phyloP scores from a whole-genome alignment of 2,329 filamentous ascomycete genomes.

The Dactylellina sp. region DNA sequence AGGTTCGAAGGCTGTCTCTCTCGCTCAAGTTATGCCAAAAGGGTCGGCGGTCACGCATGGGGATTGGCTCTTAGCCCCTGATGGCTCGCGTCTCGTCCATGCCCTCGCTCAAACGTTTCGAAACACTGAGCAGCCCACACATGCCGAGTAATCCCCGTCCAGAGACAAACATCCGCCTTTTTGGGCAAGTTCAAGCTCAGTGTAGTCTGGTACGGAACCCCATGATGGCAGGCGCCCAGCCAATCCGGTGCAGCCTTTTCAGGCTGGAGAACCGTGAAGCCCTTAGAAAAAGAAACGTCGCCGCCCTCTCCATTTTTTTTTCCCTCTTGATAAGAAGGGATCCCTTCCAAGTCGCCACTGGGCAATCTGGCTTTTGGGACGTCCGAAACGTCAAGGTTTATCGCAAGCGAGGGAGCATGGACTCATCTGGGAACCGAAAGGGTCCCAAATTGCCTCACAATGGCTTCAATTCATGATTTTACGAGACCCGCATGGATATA shows the following conservation, averaged over 20 bases:
- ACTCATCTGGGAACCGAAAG: conserved; percentile 54
- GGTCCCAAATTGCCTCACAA: conserved; percentile 52
- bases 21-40: conserved; percentile 54
- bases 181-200: conserved; percentile 57
- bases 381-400: conserved; percentile 58
- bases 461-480: conserved; percentile 47
- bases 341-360: conserved; percentile 49
- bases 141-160: conserved; percentile 56
- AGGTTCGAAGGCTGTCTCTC: conserved; percentile 37
- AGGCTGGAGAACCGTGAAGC: conserved; percentile 51
- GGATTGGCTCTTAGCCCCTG: conserved; percentile 56
- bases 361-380: conserved; percentile 57
- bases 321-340: conserved; percentile 54
- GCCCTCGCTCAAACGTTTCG: conserved; percentile 57
- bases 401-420: conserved; percentile 56
- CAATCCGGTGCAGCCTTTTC: conserved; percentile 57
- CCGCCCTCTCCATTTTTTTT: conserved; percentile 32
- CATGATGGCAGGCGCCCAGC: conserved; percentile 56
- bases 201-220: conserved; percentile 46
- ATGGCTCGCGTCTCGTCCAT: conserved; percentile 56
- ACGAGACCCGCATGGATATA: conserved; percentile 18
- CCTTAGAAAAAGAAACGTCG: conserved; percentile 41
- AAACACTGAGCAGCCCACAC: conserved; percentile 57
- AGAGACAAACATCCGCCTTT: conserved; percentile 57
- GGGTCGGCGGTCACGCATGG: conserved; percentile 53